Evolutionary conservation across 768 basidiomycete species (phyloP), one percentile per base, ranked within the genome.

Genomic region (Termitomyces sp.): DNA sequence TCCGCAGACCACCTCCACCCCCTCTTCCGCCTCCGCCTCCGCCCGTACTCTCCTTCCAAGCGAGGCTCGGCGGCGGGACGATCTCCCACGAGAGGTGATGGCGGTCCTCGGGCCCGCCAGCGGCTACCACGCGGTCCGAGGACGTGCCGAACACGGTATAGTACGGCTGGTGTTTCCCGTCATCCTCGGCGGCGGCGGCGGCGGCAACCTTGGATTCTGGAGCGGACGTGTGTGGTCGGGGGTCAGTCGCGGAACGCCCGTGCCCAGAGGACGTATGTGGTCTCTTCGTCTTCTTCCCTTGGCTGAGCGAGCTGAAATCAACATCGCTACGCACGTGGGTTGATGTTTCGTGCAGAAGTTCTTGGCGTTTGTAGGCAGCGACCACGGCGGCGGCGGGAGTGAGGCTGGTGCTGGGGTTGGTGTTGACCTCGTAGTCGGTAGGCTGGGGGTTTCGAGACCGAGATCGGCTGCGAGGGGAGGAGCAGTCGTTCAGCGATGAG

Each of bases 61-160:
- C 36, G 6, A 28, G 63, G 60, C 18, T 55, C 61, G 61, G 60
- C 62, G 12, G 56, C 39, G 16, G 52, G 45, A 48, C 65, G 18
- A 58, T 56, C 32, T 75, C 75, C 67, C 68, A 71, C 13, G 67
- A 71, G 7, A 55, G 51, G 32, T 60, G 51, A 56, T 66, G 22
- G 38, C 36, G 62, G 28, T 83, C 83, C 11, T 76, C 76, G 0
- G 77, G 75, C 11, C 77, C 76, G 0, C 79, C 81, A 0, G 79
- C 78, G 13, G 76, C 78, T 16, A 82, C 74, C 7, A 80, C 71
- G 8, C 76, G 76, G 1, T 76, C 84, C 1, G 80, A 74, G 0
- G 75, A 69, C 7, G 76, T 74, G 1, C 85, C 85, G 60, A 85
- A 78, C 16, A 86, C 79, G 4, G 85, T 83, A 64, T 85, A 85